Evolutionary conservation across 768 basidiomycete species (phyloP), one percentile per base, ranked within the genome.

Genomic region (Rhizopogon roseolus): DNA sequence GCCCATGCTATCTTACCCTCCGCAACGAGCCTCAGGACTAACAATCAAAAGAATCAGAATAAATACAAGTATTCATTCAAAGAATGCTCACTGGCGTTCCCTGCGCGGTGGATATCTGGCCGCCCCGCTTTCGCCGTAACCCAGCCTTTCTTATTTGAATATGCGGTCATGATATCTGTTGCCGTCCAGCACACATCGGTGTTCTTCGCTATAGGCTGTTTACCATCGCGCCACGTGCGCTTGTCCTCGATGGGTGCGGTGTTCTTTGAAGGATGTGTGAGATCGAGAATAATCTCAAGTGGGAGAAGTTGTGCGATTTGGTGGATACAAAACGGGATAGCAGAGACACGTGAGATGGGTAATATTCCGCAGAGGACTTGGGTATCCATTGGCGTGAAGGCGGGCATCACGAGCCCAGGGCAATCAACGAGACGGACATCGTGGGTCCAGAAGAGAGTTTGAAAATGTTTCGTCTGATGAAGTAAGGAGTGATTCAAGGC

Each of bases 351-450:
- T 8, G 93, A 86, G 56, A 94, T 94, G 34, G 90, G 84, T 16
- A 91, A 72, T 58, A 87, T 80, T 11, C 85, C 86, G 29, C 76
- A 77, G 36, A 90, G 78, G 49, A 87, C 86, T 84, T 88, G 56
- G 64, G 85, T 80, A 67, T 93, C 90, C 83, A 92, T 84, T 8
- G 85, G 89, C 5, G 87, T 80, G 61, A 79, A 78, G 56, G 84
- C 88, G 8, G 96, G 96, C 76, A 96, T 85, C 3, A 98, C 92
- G 14, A 98, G 80, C 9, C 96, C 96, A 0, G 96, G 96, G 62
- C 96, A 98, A 69, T 98, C 96, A 37, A 93, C 92, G 8, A 98
- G 79, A 43, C 93, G 88, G 56, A 98, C 80, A 56, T 92, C 84
- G 1, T 79, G 70, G 25, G 90, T 93, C 86, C 87, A 91, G 68